Percentiles rank a stretch among this genome's conserved stretches.
Evolutionary conservation across 331 rosid species (phyloP).

Genomic region (Stylosanthes scabra): DNA sequence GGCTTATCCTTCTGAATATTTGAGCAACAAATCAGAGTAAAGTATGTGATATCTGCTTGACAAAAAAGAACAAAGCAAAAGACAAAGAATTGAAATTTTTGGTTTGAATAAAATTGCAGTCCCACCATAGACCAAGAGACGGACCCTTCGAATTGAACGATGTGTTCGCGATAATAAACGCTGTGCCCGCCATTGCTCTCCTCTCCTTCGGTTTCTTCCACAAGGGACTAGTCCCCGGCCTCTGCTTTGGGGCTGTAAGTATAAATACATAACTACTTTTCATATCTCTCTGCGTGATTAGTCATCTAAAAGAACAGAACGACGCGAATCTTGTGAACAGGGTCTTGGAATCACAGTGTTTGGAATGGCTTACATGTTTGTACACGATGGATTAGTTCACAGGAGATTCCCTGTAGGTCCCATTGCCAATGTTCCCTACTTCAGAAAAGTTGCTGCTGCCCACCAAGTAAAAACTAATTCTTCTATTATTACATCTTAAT

Average conservation of each 20-base stretch:
- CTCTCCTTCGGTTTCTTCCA: conserved; percentile 88
- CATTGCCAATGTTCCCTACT: conserved; percentile 97
- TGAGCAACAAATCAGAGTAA: conserved; percentile 31
- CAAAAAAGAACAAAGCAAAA: not conserved
- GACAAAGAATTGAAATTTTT: conserved; percentile 9
- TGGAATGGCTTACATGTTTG: conserved; percentile 99
- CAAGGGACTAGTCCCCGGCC: conserved; percentile 91
- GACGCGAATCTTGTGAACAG: conserved; percentile 36
- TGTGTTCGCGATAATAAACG: conserved; percentile 88
- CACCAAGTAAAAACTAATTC: conserved; percentile 63
- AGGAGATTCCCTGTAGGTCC: conserved; percentile 98
- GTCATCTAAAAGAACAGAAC: too few relatives aligned
- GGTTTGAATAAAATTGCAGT: conserved; percentile 55
- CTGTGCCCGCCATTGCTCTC: conserved; percentile 97
- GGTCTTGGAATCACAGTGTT: conserved; percentile 98
- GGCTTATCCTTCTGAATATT: conserved; percentile 9
- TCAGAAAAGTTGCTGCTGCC: conserved; percentile 91
- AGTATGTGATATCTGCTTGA: conserved; percentile 23
- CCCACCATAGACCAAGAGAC: conserved; percentile 95
- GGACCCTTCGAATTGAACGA: conserved; percentile 97
- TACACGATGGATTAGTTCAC: conserved; percentile 95
- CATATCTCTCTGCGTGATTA: too few relatives aligned
- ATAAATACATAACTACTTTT: not conserved
- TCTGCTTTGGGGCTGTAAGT: conserved; percentile 94
- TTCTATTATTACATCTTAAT: not conserved